Conservation (phyloP, 1,139 yeast genomes). For the Yamadazyma triangularis region DNA sequence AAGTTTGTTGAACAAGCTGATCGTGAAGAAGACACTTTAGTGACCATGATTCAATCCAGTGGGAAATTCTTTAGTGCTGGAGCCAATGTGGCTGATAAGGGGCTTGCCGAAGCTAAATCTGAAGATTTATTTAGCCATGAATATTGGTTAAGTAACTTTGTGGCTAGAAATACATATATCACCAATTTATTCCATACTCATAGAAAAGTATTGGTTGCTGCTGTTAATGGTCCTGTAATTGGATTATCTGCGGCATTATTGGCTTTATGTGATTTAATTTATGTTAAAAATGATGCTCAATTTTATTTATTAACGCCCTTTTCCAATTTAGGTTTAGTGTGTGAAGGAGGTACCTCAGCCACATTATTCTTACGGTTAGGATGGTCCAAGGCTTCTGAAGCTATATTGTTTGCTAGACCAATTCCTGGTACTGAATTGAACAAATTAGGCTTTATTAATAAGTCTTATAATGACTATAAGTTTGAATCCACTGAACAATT, state of each 20-base stretch:
- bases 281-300: constrained; percentile 55
- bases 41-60: constrained; percentile 65
- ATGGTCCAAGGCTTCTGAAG: constrained; percentile 69
- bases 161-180: constrained; percentile 65
- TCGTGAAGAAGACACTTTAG: constrained; percentile 55
- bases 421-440: constrained; percentile 57
- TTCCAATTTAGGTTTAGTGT: constrained; percentile 76
- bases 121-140: constrained; percentile 38
- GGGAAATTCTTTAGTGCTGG: constrained; percentile 87
- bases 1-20: constrained; percentile 62
- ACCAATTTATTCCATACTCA: constrained; percentile 71
- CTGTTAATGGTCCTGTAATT: constrained; percentile 84
- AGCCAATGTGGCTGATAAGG: constrained; percentile 55
- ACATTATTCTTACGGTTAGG: constrained; percentile 72
- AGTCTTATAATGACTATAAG: constrained; percentile 33
- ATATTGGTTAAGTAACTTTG: constrained; percentile 57
- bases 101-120: constrained; percentile 18
- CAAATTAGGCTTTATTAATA: constrained; percentile 59
- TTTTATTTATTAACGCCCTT: constrained; percentile 74
- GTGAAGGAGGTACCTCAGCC: constrained; percentile 77
- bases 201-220: constrained; percentile 65
- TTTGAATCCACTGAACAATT: constrained; percentile 56
- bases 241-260: constrained; percentile 77
- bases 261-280: constrained; percentile 71
- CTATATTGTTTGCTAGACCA: constrained; percentile 65